These are phyloP conservation scores for Ustilago curta DNA, from an alignment of 1,284 basidiomycete genomes.

Conservation along the genomic window DNA sequence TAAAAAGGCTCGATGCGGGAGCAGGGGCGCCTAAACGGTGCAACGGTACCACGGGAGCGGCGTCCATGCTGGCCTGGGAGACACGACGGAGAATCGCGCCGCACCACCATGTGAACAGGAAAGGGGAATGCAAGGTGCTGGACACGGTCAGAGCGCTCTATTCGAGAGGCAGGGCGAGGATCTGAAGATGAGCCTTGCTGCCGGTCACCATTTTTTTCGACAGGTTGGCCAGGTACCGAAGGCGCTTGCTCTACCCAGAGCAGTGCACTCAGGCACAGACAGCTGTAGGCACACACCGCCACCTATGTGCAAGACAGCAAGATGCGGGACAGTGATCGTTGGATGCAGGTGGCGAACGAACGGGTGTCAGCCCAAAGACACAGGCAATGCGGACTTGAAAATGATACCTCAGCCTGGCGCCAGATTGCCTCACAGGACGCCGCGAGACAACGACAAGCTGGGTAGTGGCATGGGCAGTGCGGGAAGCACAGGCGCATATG, in stretches of 20 bases:
- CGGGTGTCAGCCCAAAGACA: neutral
- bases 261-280: conserved; percentile 22
- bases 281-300: conserved; percentile 13
- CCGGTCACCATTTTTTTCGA: conserved; percentile 16
- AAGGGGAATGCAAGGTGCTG: conserved; percentile 7
- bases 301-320: neutral
- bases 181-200: neutral
- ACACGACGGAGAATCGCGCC: neutral
- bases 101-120: neutral
- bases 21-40: neutral
- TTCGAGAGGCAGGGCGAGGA: neutral
- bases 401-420: conserved; percentile 2
- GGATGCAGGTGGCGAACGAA: conserved; percentile 7
- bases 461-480: conserved; percentile 6
- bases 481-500: conserved; percentile 12
- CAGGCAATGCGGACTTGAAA: conserved; percentile 2
- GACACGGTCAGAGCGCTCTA: neutral
- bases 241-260: neutral
- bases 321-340: conserved; percentile 13
- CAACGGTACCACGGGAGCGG: neutral
- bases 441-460: conserved; percentile 11
- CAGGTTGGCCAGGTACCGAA: conserved; percentile 20
- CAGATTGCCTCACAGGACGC: too few relatives aligned
- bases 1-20: neutral
- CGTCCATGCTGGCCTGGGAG: conserved; percentile 1